Evolutionary conservation across 140 eudicot genomes (phyloP).

Genomic region (Bidens hawaiensis): DNA sequence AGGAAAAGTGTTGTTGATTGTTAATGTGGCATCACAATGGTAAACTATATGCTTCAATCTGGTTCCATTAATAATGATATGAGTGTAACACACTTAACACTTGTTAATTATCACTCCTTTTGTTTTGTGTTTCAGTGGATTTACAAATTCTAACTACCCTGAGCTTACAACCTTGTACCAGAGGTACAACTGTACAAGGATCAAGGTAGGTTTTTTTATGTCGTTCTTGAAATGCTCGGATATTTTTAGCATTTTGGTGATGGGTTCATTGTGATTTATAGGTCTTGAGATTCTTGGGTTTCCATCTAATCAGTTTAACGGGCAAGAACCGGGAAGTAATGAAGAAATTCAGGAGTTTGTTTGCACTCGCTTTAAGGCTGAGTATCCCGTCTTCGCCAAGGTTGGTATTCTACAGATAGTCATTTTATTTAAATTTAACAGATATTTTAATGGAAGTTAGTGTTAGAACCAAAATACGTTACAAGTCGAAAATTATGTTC

Average conservation of each 20-base stretch:
- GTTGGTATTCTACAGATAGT: conserved; percentile 20
- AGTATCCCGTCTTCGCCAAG: conserved; percentile 80
- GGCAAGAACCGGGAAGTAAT: conserved; percentile 86
- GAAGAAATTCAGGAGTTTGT: conserved; percentile 77
- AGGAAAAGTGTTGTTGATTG: conserved; percentile 82
- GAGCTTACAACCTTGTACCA: conserved; percentile 61
- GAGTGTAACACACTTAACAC: not conserved
- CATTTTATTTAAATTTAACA: not conserved
- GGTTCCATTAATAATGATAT: not conserved
- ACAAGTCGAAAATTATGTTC: no score
- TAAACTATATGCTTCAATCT: conserved; percentile 14
- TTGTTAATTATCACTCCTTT: no score
- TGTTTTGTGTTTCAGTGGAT: conserved; percentile 42
- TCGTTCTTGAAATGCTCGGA: not conserved
- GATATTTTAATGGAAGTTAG: no score
- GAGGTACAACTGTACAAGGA: conserved; percentile 73
- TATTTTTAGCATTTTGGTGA: not conserved
- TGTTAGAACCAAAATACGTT: no score
- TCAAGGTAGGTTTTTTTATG: conserved; percentile 32
- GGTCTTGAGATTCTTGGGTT: conserved; percentile 87
- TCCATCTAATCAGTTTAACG: conserved; percentile 87
- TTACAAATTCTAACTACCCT: conserved; percentile 65
- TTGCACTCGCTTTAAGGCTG: conserved; percentile 94
- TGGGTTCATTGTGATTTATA: conserved; percentile 14
- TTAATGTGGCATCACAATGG: conserved; percentile 96